These are phyloP conservation scores for Angomonas ambiguus DNA, from an alignment of 208 protist genomes.

Conservation along the genomic window DNA sequence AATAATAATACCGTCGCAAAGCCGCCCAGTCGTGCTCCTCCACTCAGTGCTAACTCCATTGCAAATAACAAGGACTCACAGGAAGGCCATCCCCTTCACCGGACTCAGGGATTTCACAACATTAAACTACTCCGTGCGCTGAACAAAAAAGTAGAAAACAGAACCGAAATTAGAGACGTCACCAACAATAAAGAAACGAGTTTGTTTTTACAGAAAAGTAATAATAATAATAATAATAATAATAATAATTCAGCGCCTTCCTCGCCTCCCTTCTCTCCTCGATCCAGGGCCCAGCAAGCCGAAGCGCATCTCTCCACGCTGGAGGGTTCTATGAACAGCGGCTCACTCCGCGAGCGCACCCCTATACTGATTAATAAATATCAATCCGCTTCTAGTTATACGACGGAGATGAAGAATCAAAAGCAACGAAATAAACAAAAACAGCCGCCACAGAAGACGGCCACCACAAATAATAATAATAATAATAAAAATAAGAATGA, in stretches of 20 bases:
- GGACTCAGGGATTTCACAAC: not conserved
- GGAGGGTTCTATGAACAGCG: not conserved
- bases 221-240: too few relatives aligned
- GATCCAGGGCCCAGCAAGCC: too few relatives aligned
- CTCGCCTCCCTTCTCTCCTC: too few relatives aligned
- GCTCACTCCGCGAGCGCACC: not conserved
- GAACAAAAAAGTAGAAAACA: not conserved
- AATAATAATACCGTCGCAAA: too few relatives aligned
- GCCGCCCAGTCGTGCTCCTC: too few relatives aligned
- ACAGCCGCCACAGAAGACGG: too few relatives aligned
- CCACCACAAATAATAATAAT: too few relatives aligned
- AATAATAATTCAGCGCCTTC: too few relatives aligned
- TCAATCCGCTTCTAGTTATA: not conserved
- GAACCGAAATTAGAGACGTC: not conserved
- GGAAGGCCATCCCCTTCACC: not conserved
- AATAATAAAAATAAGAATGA: not conserved
- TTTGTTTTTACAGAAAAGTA: not conserved
- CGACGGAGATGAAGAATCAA: not conserved
- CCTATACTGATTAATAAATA: not conserved
- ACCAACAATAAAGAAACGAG: not conserved
- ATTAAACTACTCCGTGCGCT: not conserved
- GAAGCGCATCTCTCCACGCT: too few relatives aligned
- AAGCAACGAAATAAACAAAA: too few relatives aligned
- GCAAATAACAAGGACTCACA: not conserved
- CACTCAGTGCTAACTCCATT: not conserved